Conservation (phyloP, 345 rosid species). For the Linum tenue region DNA sequence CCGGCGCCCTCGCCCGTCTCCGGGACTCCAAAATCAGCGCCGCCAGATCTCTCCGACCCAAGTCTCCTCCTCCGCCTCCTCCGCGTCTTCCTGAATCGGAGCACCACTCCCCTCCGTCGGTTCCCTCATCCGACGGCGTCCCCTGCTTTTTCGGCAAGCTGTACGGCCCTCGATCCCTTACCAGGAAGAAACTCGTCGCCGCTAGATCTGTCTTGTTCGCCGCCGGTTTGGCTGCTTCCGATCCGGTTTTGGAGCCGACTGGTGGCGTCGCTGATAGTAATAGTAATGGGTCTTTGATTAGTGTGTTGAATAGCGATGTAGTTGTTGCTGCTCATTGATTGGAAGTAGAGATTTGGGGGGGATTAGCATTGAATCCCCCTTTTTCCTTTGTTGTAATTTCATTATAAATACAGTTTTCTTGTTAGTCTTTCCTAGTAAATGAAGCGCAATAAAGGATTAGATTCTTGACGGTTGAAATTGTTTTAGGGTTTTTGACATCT, state of each 20-base stretch:
- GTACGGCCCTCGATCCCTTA: slow-evolving; percentile 33
- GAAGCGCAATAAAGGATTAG: not conserved
- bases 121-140: slow-evolving; percentile 8
- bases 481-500: not conserved
- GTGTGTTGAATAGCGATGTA: slow-evolving; percentile 26
- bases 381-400: slow-evolving; percentile 1
- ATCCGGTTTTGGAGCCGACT: slow-evolving; percentile 16
- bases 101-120: not conserved
- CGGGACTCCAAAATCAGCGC: slow-evolving; percentile 38
- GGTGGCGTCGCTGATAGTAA: not conserved
- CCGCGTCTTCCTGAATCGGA: slow-evolving; percentile 7
- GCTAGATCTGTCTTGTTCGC: slow-evolving; percentile 21
- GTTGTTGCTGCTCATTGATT: slow-evolving; percentile 43
- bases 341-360: not conserved
- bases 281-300: slow-evolving; percentile 18
- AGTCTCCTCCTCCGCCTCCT: slow-evolving; percentile 14
- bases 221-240: slow-evolving; percentile 20
- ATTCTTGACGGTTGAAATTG: too few relatives aligned
- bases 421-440: not conserved
- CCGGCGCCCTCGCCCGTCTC: slow-evolving; percentile 45
- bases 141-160: slow-evolving; percentile 26
- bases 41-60: slow-evolving; percentile 32
- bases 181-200: slow-evolving; percentile 44
- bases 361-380: not conserved
- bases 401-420: not conserved